A percentile compares a stretch with the other conserved stretches of the same genome.
phyloP scores from a whole-genome alignment of 2,329 filamentous ascomycete genomes.

The Hirsutella thompsonii region DNA sequence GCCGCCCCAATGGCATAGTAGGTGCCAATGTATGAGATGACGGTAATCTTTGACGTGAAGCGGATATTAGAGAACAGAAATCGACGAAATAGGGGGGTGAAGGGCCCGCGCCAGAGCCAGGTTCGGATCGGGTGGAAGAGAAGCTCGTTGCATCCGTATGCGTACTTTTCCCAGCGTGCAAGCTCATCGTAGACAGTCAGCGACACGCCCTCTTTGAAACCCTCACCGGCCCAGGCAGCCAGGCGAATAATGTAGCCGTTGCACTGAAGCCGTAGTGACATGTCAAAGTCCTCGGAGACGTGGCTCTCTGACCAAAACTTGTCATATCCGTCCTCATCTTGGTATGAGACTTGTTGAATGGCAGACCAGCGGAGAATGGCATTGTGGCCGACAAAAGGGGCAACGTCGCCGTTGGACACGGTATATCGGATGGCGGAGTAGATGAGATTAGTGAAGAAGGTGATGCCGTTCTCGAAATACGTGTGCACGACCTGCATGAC shows the following conservation, averaged over 20 bases:
- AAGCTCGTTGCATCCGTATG: slow-evolving; percentile 72
- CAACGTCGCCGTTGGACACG: slow-evolving; percentile 65
- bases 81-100: slow-evolving; percentile 63
- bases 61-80: slow-evolving; percentile 65
- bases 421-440: slow-evolving; percentile 67
- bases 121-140: slow-evolving; percentile 66
- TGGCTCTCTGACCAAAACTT: slow-evolving; percentile 76
- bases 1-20: slow-evolving; percentile 69
- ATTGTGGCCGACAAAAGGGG: slow-evolving; percentile 73
- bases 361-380: slow-evolving; percentile 65
- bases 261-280: slow-evolving; percentile 64
- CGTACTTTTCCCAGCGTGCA: slow-evolving; percentile 78
- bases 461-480: slow-evolving; percentile 60
- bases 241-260: slow-evolving; percentile 61
- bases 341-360: slow-evolving; percentile 59
- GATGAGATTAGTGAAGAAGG: slow-evolving; percentile 61
- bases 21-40: slow-evolving; percentile 66
- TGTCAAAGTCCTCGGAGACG: slow-evolving; percentile 72
- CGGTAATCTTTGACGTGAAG: slow-evolving; percentile 62
- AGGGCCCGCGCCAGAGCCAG: slow-evolving; percentile 62
- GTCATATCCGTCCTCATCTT: slow-evolving; percentile 57
- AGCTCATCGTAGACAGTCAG: slow-evolving; percentile 77
- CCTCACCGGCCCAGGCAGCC: slow-evolving; percentile 60
- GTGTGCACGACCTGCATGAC: slow-evolving; percentile 69
- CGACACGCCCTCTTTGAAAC: slow-evolving; percentile 73